Evolutionary conservation across 306 rosid genomes (phyloP).

Genomic region (Prinsepia uniflora): DNA sequence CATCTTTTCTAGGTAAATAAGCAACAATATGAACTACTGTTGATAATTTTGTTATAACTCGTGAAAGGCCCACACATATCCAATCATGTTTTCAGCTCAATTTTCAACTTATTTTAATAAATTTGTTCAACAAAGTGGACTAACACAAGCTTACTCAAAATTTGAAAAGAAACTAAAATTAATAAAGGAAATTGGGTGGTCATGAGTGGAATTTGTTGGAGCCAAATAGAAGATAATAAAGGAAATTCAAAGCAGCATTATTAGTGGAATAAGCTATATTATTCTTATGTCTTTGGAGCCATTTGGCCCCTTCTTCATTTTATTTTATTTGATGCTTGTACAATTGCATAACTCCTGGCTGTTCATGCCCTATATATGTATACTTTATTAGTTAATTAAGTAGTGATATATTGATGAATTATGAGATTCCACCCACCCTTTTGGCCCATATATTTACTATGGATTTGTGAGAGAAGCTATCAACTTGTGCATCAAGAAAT

Average conservation of each 20-base stretch:
- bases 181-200: neutral
- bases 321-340: neutral
- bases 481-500: neutral
- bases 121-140: neutral
- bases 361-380: neutral
- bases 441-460: neutral
- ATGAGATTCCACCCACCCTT: neutral
- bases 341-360: neutral
- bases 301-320: neutral
- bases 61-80: constrained; percentile 18
- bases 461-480: neutral
- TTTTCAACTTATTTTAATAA: neutral
- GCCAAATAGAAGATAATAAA: constrained; percentile 4
- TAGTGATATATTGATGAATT: neutral
- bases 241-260: neutral
- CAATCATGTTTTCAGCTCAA: constrained; percentile 2
- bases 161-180: too few species aligned
- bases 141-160: neutral
- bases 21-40: too few species aligned
- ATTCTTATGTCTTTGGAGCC: neutral
- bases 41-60: neutral
- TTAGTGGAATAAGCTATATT: constrained; percentile 5
- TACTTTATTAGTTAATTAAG: neutral
- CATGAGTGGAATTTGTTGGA: constrained; percentile 8
- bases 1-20: too few species aligned